Evolutionary conservation across 2,329 filamentous ascomycete species (phyloP).

Genomic region (Bipolaris gigantea): DNA sequence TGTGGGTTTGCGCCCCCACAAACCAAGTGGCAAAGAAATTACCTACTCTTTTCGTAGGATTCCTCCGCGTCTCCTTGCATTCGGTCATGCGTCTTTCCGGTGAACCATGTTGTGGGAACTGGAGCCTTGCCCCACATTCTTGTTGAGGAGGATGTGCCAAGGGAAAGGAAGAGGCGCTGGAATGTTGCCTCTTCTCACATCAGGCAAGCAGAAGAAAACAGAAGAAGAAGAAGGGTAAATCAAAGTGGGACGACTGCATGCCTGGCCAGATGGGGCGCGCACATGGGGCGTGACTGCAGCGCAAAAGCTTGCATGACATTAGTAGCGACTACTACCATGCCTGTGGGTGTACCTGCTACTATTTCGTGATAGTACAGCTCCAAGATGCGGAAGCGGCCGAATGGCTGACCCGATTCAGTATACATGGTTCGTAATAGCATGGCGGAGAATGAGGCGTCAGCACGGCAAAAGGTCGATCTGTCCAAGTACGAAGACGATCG

Average conservation of each 20-base stretch:
- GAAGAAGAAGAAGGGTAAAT: background rate
- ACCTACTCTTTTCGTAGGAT: constrained; percentile 9
- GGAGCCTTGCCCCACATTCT: background rate
- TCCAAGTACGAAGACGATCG: background rate
- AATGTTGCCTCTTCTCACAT: background rate
- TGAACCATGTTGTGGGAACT: constrained; percentile 11
- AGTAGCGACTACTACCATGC: background rate
- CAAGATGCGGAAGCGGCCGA: constrained; percentile 2
- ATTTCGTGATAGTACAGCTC: background rate
- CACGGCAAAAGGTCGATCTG: constrained; percentile 9
- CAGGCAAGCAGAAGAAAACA: background rate
- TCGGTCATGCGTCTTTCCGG: constrained; percentile 9
- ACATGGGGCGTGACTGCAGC: background rate
- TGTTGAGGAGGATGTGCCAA: constrained; percentile 8
- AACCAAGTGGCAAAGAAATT: background rate
- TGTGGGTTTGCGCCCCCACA: constrained; percentile 1
- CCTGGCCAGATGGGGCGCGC: background rate
- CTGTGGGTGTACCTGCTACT: background rate
- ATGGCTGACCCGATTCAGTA: background rate
- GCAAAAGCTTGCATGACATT: constrained; percentile 1
- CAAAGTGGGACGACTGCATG: background rate
- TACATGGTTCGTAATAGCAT: background rate
- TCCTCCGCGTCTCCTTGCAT: constrained; percentile 1
- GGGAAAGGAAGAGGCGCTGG: background rate
- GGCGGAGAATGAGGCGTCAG: constrained; percentile 5